Conservation (phyloP, 2,329 filamentous ascomycete species). For the Trichoderma sp. region DNA sequence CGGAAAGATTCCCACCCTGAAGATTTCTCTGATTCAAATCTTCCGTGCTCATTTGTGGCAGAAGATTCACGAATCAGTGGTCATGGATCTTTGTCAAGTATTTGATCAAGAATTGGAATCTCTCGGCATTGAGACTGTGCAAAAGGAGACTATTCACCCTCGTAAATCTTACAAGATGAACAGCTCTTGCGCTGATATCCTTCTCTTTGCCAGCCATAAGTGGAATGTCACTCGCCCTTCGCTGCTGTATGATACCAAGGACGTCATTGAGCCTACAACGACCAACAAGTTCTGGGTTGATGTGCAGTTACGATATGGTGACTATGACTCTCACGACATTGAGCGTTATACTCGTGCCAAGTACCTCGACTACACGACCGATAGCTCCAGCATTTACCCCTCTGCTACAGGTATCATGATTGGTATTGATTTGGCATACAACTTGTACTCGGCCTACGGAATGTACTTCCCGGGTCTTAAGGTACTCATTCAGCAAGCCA, state of each 20-base stretch:
- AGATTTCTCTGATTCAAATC: constrained; percentile 98
- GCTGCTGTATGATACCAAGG: constrained; percentile 93
- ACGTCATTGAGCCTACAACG: constrained; percentile 87
- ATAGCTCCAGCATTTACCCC: constrained; percentile 98
- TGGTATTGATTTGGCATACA: constrained; percentile 96
- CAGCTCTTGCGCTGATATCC: constrained; percentile 95
- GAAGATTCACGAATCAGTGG: constrained; percentile 98
- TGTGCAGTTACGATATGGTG: constrained; percentile 93
- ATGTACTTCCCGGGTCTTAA: constrained; percentile 99
- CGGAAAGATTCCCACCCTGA: constrained; percentile 96
- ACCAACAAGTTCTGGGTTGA: constrained; percentile 99
- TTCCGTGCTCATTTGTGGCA: constrained; percentile 99
- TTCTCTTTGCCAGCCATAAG: constrained; percentile 96
- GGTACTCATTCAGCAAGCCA: constrained; percentile 92
- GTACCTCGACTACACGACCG: constrained; percentile 97
- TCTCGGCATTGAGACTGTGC: constrained; percentile 93
- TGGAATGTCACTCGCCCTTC: constrained; percentile 98
- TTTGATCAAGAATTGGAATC: constrained; percentile 97
- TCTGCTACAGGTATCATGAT: constrained; percentile 97
- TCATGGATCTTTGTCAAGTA: constrained; percentile 98
- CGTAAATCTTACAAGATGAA: constrained; percentile 99
- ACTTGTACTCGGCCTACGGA: constrained; percentile 95
- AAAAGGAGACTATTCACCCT: constrained; percentile 98
- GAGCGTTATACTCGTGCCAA: constrained; percentile 97
- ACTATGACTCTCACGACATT: constrained; percentile 99